Percentiles rank a stretch among this genome's conserved stretches.
Conservation (phyloP, 495 filamentous ascomycete species). For the Talaromyces liani region DNA sequence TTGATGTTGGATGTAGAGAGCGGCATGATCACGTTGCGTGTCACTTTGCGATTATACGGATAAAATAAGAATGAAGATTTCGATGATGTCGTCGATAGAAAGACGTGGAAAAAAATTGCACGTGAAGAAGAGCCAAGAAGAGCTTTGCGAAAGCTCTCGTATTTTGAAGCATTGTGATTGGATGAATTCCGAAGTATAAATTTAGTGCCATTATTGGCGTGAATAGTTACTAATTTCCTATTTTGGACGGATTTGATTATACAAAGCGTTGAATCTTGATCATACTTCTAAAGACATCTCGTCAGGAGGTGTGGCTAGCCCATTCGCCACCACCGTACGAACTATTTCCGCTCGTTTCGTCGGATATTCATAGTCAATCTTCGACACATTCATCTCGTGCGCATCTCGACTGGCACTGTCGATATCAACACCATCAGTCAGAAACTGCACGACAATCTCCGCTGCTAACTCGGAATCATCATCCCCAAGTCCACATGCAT, state of each 20-base stretch:
- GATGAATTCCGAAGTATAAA: neutral
- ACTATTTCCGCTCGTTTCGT: neutral
- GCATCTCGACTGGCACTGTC: neutral
- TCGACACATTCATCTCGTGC: neutral
- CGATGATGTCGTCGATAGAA: neutral
- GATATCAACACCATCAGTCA: slow-evolving; percentile 12
- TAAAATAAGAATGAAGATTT: neutral
- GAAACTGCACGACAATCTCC: slow-evolving; percentile 29
- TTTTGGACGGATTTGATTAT: neutral
- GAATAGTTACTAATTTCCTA: neutral
- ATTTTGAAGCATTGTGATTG: neutral
- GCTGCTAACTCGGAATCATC: slow-evolving; percentile 33
- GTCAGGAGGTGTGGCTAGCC: neutral
- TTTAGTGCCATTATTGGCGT: neutral
- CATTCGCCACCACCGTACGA: neutral
- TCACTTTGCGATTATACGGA: neutral
- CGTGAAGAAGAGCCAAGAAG: neutral
- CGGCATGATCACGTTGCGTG: neutral
- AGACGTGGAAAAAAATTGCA: neutral
- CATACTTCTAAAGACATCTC: neutral
- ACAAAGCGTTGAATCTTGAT: neutral
- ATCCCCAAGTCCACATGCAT: slow-evolving; percentile 14
- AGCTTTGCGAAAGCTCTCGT: no score
- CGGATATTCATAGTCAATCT: neutral
- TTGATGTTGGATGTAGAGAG: neutral